These are phyloP conservation scores for Aschersonia sp. DNA, from an alignment of 2,329 filamentous ascomycete genomes.

Conservation along the genomic window DNA sequence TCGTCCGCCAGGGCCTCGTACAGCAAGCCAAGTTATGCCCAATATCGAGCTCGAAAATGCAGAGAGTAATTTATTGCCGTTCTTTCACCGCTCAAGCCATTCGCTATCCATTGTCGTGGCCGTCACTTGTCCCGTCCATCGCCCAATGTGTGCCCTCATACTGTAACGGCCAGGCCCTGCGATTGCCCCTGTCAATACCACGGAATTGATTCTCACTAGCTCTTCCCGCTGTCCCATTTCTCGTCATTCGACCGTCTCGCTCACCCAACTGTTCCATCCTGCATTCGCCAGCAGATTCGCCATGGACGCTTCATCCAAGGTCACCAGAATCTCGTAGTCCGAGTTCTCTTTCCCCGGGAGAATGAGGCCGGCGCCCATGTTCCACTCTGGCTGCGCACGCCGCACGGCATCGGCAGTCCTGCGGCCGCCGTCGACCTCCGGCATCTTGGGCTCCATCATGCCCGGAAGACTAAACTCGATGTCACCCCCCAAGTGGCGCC, in stretches of 20 bases:
- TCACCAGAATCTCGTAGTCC: conserved; percentile 16
- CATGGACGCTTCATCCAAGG: conserved; percentile 16
- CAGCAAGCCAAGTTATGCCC: no score
- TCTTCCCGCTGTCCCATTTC: not conserved
- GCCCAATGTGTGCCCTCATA: no score
- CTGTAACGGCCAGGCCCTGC: no score
- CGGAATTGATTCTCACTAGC: not conserved
- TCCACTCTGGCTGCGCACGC: conserved; percentile 14
- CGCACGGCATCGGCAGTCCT: conserved; percentile 15
- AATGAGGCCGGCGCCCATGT: conserved; percentile 16
- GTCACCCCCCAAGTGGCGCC: conserved; percentile 28
- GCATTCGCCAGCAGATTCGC: conserved; percentile 10
- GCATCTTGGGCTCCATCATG: not conserved
- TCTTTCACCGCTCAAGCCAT: no score
- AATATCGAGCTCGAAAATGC: no score
- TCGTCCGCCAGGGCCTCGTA: no score
- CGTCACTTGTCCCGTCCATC: no score
- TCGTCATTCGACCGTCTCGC: conserved; percentile 4
- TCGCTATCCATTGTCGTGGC: no score
- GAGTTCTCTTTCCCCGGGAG: conserved; percentile 13
- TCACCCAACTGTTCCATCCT: conserved; percentile 14
- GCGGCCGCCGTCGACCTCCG: not conserved
- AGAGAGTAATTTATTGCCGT: no score
- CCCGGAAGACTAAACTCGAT: conserved; percentile 20
- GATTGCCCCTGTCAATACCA: no score